Evolutionary conservation across 2,329 filamentous ascomycete species (phyloP).

Genomic region (Claviceps humidiphila): DNA sequence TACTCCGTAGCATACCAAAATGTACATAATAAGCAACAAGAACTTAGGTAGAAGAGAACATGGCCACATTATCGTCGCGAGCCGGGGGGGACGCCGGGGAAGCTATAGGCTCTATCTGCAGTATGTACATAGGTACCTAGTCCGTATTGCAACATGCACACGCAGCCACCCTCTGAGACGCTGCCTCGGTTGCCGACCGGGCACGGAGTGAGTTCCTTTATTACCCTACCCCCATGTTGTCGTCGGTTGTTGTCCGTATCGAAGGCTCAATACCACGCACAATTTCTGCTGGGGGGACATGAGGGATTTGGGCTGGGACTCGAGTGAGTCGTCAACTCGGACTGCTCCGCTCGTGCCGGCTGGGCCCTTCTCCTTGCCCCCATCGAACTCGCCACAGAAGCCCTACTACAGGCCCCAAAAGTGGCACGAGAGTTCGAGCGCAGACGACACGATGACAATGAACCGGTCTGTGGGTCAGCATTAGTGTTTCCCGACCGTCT

Average conservation of each 20-base stretch:
- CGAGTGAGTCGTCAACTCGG: too few species aligned
- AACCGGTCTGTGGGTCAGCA: constrained; percentile 16
- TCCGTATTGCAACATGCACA: not conserved
- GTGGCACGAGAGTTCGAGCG: constrained; percentile 9
- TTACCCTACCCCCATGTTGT: not conserved
- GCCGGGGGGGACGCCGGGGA: not conserved
- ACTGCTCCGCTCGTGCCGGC: too few species aligned
- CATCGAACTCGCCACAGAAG: too few species aligned
- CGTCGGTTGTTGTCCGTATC: not conserved
- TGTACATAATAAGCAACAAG: too few species aligned
- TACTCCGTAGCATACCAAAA: too few species aligned
- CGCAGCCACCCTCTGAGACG: not conserved
- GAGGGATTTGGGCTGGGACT: too few species aligned
- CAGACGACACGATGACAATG: constrained; percentile 10
- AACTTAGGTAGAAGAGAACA: not conserved
- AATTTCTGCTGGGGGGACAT: too few species aligned
- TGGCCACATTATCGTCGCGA: not conserved
- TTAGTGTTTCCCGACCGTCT: constrained; percentile 20
- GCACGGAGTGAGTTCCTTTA: not conserved
- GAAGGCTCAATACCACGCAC: too few species aligned
- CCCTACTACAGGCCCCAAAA: too few species aligned
- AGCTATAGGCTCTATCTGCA: not conserved
- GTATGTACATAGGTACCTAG: too few species aligned
- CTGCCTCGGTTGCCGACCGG: not conserved
- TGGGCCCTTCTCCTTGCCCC: too few species aligned